Evolutionary conservation across 2,329 filamentous ascomycete genomes (phyloP).

Genomic region (Phymatotrichopsis omnivora): DNA sequence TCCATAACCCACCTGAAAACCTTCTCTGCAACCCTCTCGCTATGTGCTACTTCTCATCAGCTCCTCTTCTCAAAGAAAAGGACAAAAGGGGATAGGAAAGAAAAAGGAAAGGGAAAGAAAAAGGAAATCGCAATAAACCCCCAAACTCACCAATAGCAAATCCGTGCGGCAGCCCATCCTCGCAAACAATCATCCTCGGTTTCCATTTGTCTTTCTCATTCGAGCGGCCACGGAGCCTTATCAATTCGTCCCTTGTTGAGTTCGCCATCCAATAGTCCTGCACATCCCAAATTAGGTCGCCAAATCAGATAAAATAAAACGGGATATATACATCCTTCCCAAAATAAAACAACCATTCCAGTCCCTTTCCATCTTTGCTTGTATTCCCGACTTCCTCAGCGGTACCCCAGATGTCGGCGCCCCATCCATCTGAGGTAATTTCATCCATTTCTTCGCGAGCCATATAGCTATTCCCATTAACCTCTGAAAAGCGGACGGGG

Average conservation of each 20-base stretch:
- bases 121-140: neutral
- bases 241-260: conserved; percentile 43
- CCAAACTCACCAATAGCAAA: conserved; percentile 48
- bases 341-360: conserved; percentile 44
- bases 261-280: conserved; percentile 53
- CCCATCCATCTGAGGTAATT: conserved; percentile 51
- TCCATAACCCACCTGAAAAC: conserved; percentile 36
- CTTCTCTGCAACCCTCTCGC: conserved; percentile 43
- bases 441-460: conserved; percentile 50
- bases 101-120: neutral
- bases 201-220: conserved; percentile 16
- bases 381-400: conserved; percentile 32
- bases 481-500: conserved; percentile 41
- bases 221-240: conserved; percentile 36
- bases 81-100: neutral
- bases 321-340: conserved; percentile 37
- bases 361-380: conserved; percentile 14
- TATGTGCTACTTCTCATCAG: conserved; percentile 37
- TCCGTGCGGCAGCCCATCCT: conserved; percentile 48
- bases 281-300: neutral
- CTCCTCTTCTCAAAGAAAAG: neutral
- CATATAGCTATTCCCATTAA: no score
- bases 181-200: conserved; percentile 40
- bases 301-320: no score
- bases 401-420: conserved; percentile 49